Base-by-base conservation (phyloP, 352 stramenopile genomes). In the Pythium apleroticum region DNA sequence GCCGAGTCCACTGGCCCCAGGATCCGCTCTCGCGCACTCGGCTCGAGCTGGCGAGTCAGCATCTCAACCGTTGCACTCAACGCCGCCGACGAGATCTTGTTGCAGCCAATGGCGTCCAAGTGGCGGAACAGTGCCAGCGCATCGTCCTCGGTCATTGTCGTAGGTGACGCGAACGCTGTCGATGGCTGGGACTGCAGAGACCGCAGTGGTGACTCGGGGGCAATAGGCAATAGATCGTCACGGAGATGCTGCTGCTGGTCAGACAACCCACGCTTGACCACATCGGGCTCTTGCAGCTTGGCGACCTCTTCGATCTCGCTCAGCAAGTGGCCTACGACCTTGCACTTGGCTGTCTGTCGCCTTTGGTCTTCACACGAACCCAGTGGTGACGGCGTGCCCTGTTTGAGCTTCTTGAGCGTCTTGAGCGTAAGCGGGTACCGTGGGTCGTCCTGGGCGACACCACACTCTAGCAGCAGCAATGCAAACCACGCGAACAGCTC, bases 401-500 rank as follows among this genome's bases (percentile, higher is more conserved):
- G 54, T 57, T 77, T 67, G 22, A 57, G 48, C 10, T 63, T 69
- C 1, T 72, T 72, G 61, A 65, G 57, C 37, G 46, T 71, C 15
- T 72, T 63, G 3, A 57, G 20, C 1, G 87, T 46, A 25, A 90
- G 54, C 7, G 80, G 71, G 33, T 79, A 87, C 30, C 33, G 55
- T 0, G 62, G 17, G 20, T 76, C 82, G 60, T 80, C 76, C 57
- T 84, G 78, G 0, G 77, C 73, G 39, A 91, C 55, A 1, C 56
- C 73, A 10, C 73, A 75, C 61, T 91, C 82, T 35, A 91, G 71
- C 6, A 74, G 68, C 3, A 91, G 58, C 39, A 89, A 57, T 11
- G 73, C 63, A 45, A 84, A 89, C 82, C 80, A 91, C 28, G 77
- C 37, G 33, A 86, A 87, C 0, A 75, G 61, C 27, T 91, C 78